Conservation (phyloP, 768 basidiomycete genomes). For the Austroboletus festivus region DNA sequence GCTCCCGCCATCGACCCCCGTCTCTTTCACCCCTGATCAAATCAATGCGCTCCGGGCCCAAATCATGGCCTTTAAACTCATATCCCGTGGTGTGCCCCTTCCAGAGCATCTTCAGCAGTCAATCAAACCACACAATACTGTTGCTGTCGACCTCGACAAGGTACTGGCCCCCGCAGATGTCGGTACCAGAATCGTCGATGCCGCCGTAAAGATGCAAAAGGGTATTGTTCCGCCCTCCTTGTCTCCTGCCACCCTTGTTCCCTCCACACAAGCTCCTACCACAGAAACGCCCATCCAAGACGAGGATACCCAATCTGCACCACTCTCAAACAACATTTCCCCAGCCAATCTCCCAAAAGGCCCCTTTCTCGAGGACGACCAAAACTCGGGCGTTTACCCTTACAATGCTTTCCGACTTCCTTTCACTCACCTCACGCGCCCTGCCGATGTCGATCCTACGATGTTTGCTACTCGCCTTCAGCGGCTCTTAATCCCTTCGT, state of each 20-base stretch:
- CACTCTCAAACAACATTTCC: conserved; percentile 40
- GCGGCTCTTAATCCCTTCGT: conserved; percentile 78
- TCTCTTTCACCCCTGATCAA: conserved; percentile 77
- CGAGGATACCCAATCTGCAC: conserved; percentile 46
- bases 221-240: conserved; percentile 33
- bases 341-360: conserved; percentile 66
- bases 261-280: conserved; percentile 9
- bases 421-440: conserved; percentile 73
- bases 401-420: conserved; percentile 90
- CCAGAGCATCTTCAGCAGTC: conserved; percentile 70
- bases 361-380: conserved; percentile 75
- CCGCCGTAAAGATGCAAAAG: conserved; percentile 71
- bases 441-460: conserved; percentile 54
- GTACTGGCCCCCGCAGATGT: conserved; percentile 59
- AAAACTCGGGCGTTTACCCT: conserved; percentile 79
- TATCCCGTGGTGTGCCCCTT: conserved; percentile 62
- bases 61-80: conserved; percentile 76
- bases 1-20: conserved; percentile 62
- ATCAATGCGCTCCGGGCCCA: conserved; percentile 75
- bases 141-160: conserved; percentile 62
- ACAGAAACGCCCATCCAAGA: conserved; percentile 45
- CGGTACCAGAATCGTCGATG: conserved; percentile 63
- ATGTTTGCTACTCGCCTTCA: conserved; percentile 72
- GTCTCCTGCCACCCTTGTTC: conserved; percentile 26
- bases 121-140: conserved; percentile 60